Base-by-base conservation (phyloP, 805 yeast genomes). In the Candida adriatica region DNA sequence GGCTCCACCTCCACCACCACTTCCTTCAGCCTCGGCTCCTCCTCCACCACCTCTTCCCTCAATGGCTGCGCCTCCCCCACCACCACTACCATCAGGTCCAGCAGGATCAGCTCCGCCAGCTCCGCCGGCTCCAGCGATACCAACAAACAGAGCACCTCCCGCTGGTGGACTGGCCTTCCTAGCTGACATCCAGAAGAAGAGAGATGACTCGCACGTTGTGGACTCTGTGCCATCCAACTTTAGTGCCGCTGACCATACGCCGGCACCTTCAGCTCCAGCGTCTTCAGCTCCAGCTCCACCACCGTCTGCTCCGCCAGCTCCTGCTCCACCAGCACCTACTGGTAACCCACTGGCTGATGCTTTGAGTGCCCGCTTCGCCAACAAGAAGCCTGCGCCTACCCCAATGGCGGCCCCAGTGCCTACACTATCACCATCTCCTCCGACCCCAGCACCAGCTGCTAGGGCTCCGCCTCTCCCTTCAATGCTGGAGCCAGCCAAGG, bases 161-260 rank as follows among this genome's bases (percentile, higher is more conserved):
- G 42, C 53, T 10, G 58, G 55, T 18, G 73, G 73, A 2, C 49
- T 74, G 16, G 81, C 83, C 6, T 75, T 75, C 43, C 59, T 75
- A 29, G 75, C 75, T 1, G 72, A 74, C 37, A 75, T 75, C 29
- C 72, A 73, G 38, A 64, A 68, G 24, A 71, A 68, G 48, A 60
- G 80, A 50, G 63, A 68, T 39, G 75, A 75, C 14, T 37, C 66
- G 1, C 49, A 60, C 48, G 77, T 71, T 10, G 61, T 74, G n/a
- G 74, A 65, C 33, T 48, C 55, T 4, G 53, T 51, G 8, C 53
- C 53, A 10, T 27, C 40, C n/a, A 29, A 37, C 31, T 39, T 46
- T 38, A 34, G 42, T 8, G 49, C 58, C 10, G 50, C 51, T 5
- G 35, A 40, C 15, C 37, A 36, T 20, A 30, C 28, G 8, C 37